Evolutionary conservation across 1,284 basidiomycete species (phyloP).

Genomic region (Fomitopsis schrenkii): DNA sequence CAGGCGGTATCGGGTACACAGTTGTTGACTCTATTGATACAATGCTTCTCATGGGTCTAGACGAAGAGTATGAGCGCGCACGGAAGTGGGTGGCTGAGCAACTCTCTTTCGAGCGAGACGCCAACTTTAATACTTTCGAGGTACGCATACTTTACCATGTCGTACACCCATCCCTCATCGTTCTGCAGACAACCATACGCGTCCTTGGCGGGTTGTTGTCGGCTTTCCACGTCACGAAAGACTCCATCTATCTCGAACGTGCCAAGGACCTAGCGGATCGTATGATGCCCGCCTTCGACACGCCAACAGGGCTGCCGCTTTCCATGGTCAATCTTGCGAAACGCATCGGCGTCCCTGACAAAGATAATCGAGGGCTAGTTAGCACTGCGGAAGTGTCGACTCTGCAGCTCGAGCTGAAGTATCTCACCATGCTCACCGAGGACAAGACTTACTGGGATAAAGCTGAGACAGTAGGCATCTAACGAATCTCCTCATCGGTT

Average conservation of each 20-base stretch:
- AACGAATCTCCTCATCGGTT: neutral
- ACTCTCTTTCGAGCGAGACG: constrained; percentile 78
- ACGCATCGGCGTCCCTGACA: constrained; percentile 61
- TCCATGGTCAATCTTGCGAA: constrained; percentile 76
- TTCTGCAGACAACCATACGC: constrained; percentile 69
- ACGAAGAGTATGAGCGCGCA: constrained; percentile 77
- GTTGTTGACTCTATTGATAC: constrained; percentile 84
- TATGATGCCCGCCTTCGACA: constrained; percentile 82
- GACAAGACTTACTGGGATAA: constrained; percentile 80
- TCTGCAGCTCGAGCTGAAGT: constrained; percentile 87
- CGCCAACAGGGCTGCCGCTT: constrained; percentile 77
- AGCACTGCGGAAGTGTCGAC: constrained; percentile 86
- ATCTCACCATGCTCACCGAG: constrained; percentile 78
- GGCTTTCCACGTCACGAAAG: constrained; percentile 72
- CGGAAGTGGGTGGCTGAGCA: constrained; percentile 73
- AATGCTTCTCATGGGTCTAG: constrained; percentile 81
- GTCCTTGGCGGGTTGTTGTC: constrained; percentile 82
- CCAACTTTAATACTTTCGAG: constrained; percentile 89
- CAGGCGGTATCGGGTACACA: constrained; percentile 83
- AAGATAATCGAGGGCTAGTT: constrained; percentile 61
- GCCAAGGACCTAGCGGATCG: constrained; percentile 83
- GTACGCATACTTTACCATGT: constrained; percentile 36
- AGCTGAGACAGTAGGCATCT: constrained; percentile 61
- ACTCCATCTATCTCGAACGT: constrained; percentile 68
- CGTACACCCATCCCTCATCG: neutral